phyloP scores from a whole-genome alignment of 176 grass and related monocot genomes.

The Otatea glauca region DNA sequence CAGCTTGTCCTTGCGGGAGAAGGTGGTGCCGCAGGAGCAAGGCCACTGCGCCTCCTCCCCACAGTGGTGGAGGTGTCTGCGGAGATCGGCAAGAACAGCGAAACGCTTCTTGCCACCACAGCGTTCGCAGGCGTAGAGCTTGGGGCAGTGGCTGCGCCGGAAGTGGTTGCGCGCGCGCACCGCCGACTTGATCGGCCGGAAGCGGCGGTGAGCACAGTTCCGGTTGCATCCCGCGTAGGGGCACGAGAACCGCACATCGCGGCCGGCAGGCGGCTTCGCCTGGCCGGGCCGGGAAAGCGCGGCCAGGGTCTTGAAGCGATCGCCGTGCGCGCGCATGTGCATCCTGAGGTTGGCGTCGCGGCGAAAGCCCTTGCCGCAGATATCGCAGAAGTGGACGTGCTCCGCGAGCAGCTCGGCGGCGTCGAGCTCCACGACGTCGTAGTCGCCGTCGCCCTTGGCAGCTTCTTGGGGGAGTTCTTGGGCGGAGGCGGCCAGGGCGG shows the following conservation, averaged over 20 bases:
- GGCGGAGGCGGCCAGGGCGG: constrained; percentile 6
- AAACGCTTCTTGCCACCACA: constrained; percentile 90
- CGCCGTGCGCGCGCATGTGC: constrained; percentile 99
- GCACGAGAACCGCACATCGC: constrained; percentile 81
- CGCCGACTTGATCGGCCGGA: constrained; percentile 88
- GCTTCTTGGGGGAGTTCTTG: constrained; percentile 37
- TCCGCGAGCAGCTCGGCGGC: constrained; percentile 80
- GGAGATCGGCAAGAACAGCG: constrained; percentile 84
- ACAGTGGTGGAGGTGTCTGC: constrained; percentile 88
- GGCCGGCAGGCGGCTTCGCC: constrained; percentile 34
- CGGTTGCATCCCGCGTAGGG: constrained; percentile 82
- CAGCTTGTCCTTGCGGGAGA: constrained; percentile 98
- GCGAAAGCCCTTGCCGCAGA: constrained; percentile 97
- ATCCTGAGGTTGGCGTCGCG: constrained; percentile 97
- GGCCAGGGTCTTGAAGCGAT: constrained; percentile 94
- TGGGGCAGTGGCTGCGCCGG: constrained; percentile 95
- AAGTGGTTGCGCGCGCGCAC: constrained; percentile 94
- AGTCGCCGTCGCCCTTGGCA: constrained; percentile 49
- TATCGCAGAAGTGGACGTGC: constrained; percentile 88
- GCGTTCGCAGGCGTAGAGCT: constrained; percentile 80
- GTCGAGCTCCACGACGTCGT: constrained; percentile 87
- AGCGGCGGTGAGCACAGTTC: constrained; percentile 78
- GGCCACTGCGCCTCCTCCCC: constrained; percentile 82
- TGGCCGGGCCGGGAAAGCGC: constrained; percentile 78
- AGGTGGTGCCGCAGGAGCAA: constrained; percentile 96